Percentiles rank a stretch among this genome's conserved stretches.
These are phyloP conservation scores for Skeletonema menzelii DNA, from an alignment of 108 stramenopile genomes.

Conservation along the genomic window DNA sequence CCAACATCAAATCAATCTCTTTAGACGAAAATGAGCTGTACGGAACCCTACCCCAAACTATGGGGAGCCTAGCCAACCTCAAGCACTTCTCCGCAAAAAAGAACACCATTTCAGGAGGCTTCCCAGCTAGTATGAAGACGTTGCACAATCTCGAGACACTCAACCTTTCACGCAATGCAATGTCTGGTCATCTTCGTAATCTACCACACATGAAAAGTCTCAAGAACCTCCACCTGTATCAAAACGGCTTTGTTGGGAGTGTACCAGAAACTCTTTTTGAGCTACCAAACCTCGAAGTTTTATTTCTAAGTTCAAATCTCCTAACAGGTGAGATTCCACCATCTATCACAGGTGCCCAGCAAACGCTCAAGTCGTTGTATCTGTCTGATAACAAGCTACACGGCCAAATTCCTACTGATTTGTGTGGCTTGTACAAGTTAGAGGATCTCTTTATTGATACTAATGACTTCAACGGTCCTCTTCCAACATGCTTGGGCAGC, in stretches of 20 bases:
- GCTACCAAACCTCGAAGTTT: slow-evolving; percentile 16
- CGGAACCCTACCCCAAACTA: slow-evolving; percentile 45
- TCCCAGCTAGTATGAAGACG: slow-evolving; percentile 38
- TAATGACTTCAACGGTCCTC: slow-evolving; percentile 30
- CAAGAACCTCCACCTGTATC: slow-evolving; percentile 32
- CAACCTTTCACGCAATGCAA: slow-evolving; percentile 41
- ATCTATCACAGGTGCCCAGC: slow-evolving; percentile 30
- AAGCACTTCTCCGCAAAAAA: slow-evolving; percentile 49
- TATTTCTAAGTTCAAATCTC: slow-evolving; percentile 46
- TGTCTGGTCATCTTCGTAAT: slow-evolving; percentile 25
- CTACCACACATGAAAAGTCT: slow-evolving; percentile 20
- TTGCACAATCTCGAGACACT: slow-evolving; percentile 46
- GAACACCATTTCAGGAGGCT: slow-evolving; percentile 47
- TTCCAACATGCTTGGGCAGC: slow-evolving; percentile 29
- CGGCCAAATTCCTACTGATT: slow-evolving; percentile 56
- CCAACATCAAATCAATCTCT: slow-evolving; percentile 30
- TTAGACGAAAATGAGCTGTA: slow-evolving; percentile 43
- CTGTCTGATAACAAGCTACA: slow-evolving; percentile 61
- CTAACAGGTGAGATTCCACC: slow-evolving; percentile 53
- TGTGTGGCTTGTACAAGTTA: slow-evolving; percentile 51
- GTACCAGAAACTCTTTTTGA: slow-evolving; percentile 21
- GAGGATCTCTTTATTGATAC: slow-evolving; percentile 40
- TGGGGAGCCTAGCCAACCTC: slow-evolving; percentile 50
- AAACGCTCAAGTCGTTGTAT: slow-evolving; percentile 52
- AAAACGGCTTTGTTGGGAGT: slow-evolving; percentile 36